phyloP scores from a whole-genome alignment of 164 flowering plant genomes.

The Liquidambar formosana region DNA sequence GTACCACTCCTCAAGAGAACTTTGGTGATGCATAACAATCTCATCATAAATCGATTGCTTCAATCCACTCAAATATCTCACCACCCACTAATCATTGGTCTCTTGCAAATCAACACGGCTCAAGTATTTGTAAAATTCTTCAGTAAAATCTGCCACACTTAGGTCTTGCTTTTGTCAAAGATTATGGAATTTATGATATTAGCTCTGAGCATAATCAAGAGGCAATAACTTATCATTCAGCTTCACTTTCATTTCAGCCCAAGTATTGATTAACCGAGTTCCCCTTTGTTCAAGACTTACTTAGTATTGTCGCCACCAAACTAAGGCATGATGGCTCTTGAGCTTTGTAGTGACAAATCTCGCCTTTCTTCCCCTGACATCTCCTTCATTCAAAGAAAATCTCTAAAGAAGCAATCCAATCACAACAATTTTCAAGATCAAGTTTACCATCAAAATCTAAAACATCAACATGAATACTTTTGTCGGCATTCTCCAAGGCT shows the following conservation, averaged over 20 bases:
- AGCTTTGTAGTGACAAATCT: constrained; percentile 7
- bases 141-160: constrained; percentile 1
- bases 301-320: constrained; percentile 17
- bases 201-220: constrained; percentile 4
- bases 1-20: neutral
- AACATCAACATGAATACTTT: neutral
- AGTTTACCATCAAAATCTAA: neutral
- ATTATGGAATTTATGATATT: constrained; percentile 1
- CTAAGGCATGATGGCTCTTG: constrained; percentile 4
- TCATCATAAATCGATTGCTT: neutral
- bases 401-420: constrained; percentile 3
- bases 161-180: neutral
- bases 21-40: neutral
- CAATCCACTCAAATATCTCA: constrained; percentile 9
- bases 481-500: neutral
- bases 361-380: constrained; percentile 5
- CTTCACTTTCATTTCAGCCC: constrained; percentile 3
- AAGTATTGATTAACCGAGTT: neutral
- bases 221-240: constrained; percentile 9
- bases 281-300: neutral
- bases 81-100: constrained; percentile 4
- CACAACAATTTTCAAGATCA: neutral
- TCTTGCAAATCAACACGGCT: constrained; percentile 7
- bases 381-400: constrained; percentile 1
- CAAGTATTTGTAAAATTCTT: constrained; percentile 4